Base-by-base conservation (phyloP, 352 stramenopile genomes). In the Pilasporangium apinafurcum region DNA sequence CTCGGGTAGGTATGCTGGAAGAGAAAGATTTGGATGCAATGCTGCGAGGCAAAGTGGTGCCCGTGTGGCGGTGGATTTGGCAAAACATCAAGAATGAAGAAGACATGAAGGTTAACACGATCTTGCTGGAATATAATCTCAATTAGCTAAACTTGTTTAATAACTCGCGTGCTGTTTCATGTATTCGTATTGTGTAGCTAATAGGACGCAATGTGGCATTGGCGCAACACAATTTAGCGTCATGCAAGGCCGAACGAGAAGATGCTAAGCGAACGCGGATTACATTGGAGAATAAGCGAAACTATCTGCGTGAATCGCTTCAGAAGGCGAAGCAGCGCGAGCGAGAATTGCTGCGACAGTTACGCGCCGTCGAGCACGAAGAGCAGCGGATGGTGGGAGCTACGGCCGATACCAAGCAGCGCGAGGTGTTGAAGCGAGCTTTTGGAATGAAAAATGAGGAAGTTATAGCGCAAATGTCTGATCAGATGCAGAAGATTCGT, bases 1-100 rank as follows among this genome's bases (percentile, higher is more conserved):
- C 56, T 9, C 56, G 62, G 10, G 59, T 49, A 2, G 53, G 62
- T 2, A 21, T 18, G 17, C 41, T 78, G 10, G 49, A 74, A 43
- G 66, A 78, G 18, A 59, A 45, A 14, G 66, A 78, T 40, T 24
- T 78, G 38, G 66, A 78, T 39, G 66, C 66, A n/a, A 48, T 78
- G 24, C 18, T 67, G 42, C 59, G 59, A 4, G 52, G 59, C 0
- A 48, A 51, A 9, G 40, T 78, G 17, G 43, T 29, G 26, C 51
- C 59, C 0, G 44, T 74, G 24, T 78, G 66, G 66, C 42, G 49
- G 33, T 78, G 66, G 66, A 27, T 59, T 16, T 67, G 52, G 33
- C 40, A 36, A 21, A 71, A 78, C 53, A 27, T 78, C 26, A 64
- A 62, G 35, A 69, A 47, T 20, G 59, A 45, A 12, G 50, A 65